A percentile compares a stretch with the other conserved stretches of the same genome.
Evolutionary conservation across 2,329 filamentous ascomycete species (phyloP).

Genomic region (Fusarium concolor): DNA sequence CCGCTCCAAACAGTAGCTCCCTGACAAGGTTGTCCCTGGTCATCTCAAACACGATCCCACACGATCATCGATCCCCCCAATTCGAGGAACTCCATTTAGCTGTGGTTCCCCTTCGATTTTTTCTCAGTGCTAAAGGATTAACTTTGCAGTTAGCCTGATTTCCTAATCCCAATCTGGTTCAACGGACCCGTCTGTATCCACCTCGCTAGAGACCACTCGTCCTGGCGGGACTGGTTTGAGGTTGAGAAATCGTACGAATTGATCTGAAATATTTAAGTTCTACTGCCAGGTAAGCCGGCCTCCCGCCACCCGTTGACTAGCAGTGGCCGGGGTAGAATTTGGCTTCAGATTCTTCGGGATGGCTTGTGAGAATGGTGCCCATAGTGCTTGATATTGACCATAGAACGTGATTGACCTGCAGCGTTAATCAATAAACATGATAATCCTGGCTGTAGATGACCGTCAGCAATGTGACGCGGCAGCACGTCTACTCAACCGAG

Average conservation of each 20-base stretch:
- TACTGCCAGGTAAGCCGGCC: constrained; percentile 33
- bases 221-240: constrained; percentile 6
- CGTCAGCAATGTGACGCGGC: neutral
- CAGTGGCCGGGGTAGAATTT: neutral
- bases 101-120: constrained; percentile 12
- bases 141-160: constrained; percentile 18
- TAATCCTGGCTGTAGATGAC: neutral
- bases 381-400: neutral
- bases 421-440: neutral
- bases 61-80: constrained; percentile 30
- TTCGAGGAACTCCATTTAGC: neutral
- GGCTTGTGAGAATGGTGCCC: neutral
- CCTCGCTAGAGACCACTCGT: constrained; percentile 11
- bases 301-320: constrained; percentile 39
- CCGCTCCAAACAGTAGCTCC: constrained; percentile 8
- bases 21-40: constrained; percentile 23
- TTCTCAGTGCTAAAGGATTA: constrained; percentile 9
- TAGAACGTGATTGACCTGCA: constrained; percentile 8
- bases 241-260: neutral
- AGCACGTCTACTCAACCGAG: constrained; percentile 1
- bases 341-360: neutral
- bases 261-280: neutral
- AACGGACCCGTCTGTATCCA: constrained; percentile 1
- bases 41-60: constrained; percentile 19
- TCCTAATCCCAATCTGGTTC: constrained; percentile 22